Percentiles rank a stretch among this genome's conserved stretches.
phyloP scores from a whole-genome alignment of 352 stramenopile species.

The Phytophthora crassamura region DNA sequence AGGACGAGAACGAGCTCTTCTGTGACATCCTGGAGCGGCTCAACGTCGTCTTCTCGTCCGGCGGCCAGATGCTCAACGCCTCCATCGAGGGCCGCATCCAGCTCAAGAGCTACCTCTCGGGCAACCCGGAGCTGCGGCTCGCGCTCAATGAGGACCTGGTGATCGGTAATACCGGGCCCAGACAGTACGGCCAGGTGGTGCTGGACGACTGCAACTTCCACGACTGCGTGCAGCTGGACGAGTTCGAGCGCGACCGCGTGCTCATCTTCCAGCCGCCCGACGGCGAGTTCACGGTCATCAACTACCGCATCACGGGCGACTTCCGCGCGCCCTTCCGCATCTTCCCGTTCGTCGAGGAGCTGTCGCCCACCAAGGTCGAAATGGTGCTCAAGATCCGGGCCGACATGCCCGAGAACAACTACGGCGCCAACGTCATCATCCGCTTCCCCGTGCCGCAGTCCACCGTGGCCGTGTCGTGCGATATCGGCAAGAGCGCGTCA shows the following conservation, averaged over 20 bases:
- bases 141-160: constrained; percentile 98
- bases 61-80: constrained; percentile 97
- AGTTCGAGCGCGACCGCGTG: constrained; percentile 92
- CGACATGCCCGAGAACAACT: constrained; percentile 95
- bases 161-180: constrained; percentile 88
- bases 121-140: constrained; percentile 96
- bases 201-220: constrained; percentile 99
- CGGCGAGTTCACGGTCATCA: constrained; percentile 92
- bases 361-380: constrained; percentile 94
- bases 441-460: constrained; percentile 94
- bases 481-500: constrained; percentile 78
- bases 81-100: constrained; percentile 98
- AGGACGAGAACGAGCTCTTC: constrained; percentile 98
- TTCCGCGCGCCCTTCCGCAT: constrained; percentile 98
- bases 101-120: constrained; percentile 99
- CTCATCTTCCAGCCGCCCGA: constrained; percentile 89
- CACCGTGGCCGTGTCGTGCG: constrained; percentile 78
- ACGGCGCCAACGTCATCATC: constrained; percentile 96
- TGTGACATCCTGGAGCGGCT: constrained; percentile 99
- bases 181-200: constrained; percentile 92
- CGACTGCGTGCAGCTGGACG: constrained; percentile 97
- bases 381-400: constrained; percentile 93
- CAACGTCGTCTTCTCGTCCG: constrained; percentile 97
- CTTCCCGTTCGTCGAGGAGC: constrained; percentile 97
- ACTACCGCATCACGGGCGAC: constrained; percentile 98